Percentiles rank a stretch among this genome's conserved stretches.
Evolutionary conservation across 2,329 filamentous ascomycete species (phyloP).

Genomic region (Microcyclospora tardicrescens): DNA sequence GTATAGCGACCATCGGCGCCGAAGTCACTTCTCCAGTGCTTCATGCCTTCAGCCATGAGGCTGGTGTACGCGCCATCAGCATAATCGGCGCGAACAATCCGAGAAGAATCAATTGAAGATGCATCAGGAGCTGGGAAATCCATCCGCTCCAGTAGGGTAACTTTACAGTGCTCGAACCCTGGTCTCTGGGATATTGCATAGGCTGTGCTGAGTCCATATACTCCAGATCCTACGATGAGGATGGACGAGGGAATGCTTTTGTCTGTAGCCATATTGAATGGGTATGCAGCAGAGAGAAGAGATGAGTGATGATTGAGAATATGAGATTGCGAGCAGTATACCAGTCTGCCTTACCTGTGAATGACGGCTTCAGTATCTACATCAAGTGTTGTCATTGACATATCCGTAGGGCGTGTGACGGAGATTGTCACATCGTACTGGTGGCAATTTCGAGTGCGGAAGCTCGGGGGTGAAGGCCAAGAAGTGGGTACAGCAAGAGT

Average conservation of each 20-base stretch:
- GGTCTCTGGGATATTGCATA: slow-evolving; percentile 54
- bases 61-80: slow-evolving; percentile 62
- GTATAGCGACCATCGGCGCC: slow-evolving; percentile 53
- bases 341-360: too few relatives aligned
- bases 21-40: slow-evolving; percentile 52
- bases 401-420: too few relatives aligned
- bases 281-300: too few relatives aligned
- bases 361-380: too few relatives aligned
- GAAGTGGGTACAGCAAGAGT: too few relatives aligned
- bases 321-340: too few relatives aligned
- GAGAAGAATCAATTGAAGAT: slow-evolving; percentile 41
- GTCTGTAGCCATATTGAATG: too few relatives aligned
- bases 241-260: slow-evolving; percentile 27
- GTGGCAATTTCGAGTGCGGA: too few relatives aligned
- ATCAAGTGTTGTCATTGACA: too few relatives aligned
- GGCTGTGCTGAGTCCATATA: slow-evolving; percentile 52
- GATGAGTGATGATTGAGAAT: too few relatives aligned
- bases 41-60: slow-evolving; percentile 58
- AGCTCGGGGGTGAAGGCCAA: too few relatives aligned
- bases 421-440: too few relatives aligned
- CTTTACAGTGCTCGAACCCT: slow-evolving; percentile 35
- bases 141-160: slow-evolving; percentile 46
- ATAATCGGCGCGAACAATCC: slow-evolving; percentile 64
- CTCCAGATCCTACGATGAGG: slow-evolving; percentile 39
- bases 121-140: slow-evolving; percentile 45